Conservation (phyloP, 495 filamentous ascomycete species). For the Lepidopterella palustris region DNA sequence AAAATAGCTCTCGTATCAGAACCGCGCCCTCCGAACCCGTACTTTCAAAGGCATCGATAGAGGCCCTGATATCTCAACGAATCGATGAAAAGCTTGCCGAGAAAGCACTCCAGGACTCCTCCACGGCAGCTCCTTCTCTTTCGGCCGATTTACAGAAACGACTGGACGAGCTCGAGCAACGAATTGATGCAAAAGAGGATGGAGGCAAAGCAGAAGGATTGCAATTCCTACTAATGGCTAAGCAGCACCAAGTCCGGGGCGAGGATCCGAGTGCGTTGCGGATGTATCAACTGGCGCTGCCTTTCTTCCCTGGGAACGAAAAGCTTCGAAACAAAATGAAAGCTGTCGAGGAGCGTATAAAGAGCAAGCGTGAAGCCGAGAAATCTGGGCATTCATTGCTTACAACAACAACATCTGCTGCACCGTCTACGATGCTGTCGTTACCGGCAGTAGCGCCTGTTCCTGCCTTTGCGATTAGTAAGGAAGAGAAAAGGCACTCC, state of each 20-base stretch:
- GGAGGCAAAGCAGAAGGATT: conserved; percentile 61
- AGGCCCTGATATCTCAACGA: conserved; percentile 85
- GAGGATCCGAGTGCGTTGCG: conserved; percentile 71
- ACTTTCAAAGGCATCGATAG: conserved; percentile 71
- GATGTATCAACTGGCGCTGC: conserved; percentile 79
- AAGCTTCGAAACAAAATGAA: conserved; percentile 76
- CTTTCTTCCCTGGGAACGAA: conserved; percentile 78
- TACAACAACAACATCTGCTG: background rate
- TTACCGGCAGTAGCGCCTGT: conserved; percentile 2
- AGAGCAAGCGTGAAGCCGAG: conserved; percentile 37
- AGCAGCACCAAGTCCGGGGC: conserved; percentile 78
- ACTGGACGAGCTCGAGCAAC: conserved; percentile 76
- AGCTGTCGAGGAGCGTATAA: conserved; percentile 56
- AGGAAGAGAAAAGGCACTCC: background rate
- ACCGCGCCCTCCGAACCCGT: conserved; percentile 32
- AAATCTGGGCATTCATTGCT: conserved; percentile 4
- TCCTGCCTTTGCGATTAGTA: background rate
- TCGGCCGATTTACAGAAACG: conserved; percentile 73
- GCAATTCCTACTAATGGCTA: conserved; percentile 79
- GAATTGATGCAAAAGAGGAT: conserved; percentile 72
- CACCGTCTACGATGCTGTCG: background rate
- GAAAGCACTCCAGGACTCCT: conserved; percentile 44
- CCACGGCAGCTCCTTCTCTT: conserved; percentile 44
- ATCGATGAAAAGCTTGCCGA: conserved; percentile 81
- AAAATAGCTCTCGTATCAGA: conserved; percentile 27